Base-by-base conservation (phyloP, 108 stramenopile genomes). In the Cyclotella atomus region DNA sequence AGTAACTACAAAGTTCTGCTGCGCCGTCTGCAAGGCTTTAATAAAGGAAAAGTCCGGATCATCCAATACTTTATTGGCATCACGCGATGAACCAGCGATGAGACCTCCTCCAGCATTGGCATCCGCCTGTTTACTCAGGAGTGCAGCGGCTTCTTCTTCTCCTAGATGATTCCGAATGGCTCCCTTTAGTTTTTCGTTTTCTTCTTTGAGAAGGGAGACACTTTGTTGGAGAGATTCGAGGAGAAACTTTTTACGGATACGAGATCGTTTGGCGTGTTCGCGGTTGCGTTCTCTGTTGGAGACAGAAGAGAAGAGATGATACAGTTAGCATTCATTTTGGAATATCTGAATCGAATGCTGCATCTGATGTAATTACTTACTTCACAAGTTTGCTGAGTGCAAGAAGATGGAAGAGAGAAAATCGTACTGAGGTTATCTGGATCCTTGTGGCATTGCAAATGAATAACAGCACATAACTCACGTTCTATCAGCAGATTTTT, bases 1-100 rank as follows among this genome's bases (percentile, higher is more conserved):
- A 8, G 97, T 96, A 36, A 98, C 95, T 36, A 97, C 91, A 84
- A 98, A 98, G 87, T 96, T 97, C 82, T 97, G 98, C 83, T 97
- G 97, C 16, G 96, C 95, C 21, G 95, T 93, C 76, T 97, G 95
- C 20, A 98, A 85, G 24, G 96, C 98, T 81, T 97, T 97, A 82
- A 98, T 94, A 76, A 98, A 94, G 15, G 89, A 87, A 84, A 97
- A 99, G 85, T 98, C 99, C 12, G 97, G 97, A 83, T 95, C 96
- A 71, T 98, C 96, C 61, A 98, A 73, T 54, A 96, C 91, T 82
- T 94, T 94, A 77, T 92, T 96, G 73, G 91, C 95, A 59, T 91
- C 88, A 15, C 75, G 73, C 27, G 85, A 71, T 33, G 73, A 83
- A 25, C 45, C 59, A 23, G 95, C 91, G 59, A 93, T 90, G 15